Percentiles rank a stretch among this genome's conserved stretches.
These are phyloP conservation scores for Talaromyces islandicus DNA, from an alignment of 2,329 filamentous ascomycete species.

Conservation along the genomic window DNA sequence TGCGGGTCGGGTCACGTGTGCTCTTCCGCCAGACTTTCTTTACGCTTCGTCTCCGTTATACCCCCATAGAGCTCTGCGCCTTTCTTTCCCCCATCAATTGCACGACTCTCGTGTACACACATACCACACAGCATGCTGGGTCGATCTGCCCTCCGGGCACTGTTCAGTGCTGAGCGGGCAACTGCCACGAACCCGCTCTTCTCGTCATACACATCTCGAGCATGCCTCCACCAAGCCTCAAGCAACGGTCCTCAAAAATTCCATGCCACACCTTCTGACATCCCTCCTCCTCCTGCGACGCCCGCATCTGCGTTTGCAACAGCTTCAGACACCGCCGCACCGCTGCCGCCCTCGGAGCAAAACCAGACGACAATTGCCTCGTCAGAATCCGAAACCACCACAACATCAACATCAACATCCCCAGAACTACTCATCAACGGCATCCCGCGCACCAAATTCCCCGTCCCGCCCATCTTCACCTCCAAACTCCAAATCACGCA, in stretches of 20 bases:
- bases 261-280: conserved; percentile 22
- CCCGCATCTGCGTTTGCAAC: not conserved
- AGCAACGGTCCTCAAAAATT: conserved; percentile 18
- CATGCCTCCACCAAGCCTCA: conserved; percentile 37
- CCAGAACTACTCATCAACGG: conserved; percentile 19
- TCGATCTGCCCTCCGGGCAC: conserved; percentile 26
- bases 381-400: not conserved
- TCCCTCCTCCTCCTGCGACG: conserved; percentile 13
- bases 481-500: conserved; percentile 35
- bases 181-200: conserved; percentile 4
- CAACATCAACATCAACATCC: conserved; percentile 6
- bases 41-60: not conserved
- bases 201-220: conserved; percentile 27
- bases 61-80: not conserved
- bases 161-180: conserved; percentile 20
- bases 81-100: not conserved
- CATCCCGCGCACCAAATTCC: conserved; percentile 26
- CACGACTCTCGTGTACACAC: not conserved
- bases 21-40: not conserved
- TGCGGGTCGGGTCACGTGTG: not conserved
- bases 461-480: conserved; percentile 31
- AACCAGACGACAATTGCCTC: conserved; percentile 13
- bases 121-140: conserved; percentile 28
- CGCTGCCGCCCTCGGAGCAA: conserved; percentile 9
- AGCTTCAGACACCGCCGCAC: not conserved